phyloP scores from a whole-genome alignment of 1,284 basidiomycete genomes.

The Ganoderma sp. region DNA sequence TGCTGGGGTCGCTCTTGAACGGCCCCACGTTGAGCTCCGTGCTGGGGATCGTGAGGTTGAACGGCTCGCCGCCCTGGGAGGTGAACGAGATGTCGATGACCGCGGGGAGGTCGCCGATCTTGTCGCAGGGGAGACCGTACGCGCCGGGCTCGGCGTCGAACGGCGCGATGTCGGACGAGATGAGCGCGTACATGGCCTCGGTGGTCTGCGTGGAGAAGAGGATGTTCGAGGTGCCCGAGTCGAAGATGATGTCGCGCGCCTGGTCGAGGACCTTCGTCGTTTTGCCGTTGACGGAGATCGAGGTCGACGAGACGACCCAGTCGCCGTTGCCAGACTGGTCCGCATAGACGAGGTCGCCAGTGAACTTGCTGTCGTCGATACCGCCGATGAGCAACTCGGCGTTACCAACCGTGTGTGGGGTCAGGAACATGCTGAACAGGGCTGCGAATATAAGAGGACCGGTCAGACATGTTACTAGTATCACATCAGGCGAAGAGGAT shows the following conservation, averaged over 20 bases:
- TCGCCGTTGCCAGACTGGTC: conserved; percentile 43
- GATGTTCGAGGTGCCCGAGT: conserved; percentile 62
- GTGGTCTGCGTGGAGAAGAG: conserved; percentile 55
- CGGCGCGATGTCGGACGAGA: conserved; percentile 60
- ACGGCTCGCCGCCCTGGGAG: conserved; percentile 49
- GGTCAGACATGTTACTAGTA: neutral
- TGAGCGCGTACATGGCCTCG: conserved; percentile 61
- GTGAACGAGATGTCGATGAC: conserved; percentile 58
- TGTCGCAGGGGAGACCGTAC: conserved; percentile 58
- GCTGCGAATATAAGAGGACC: conserved; percentile 38
- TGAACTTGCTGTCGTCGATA: conserved; percentile 57
- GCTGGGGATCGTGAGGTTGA: conserved; percentile 62
- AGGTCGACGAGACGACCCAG: conserved; percentile 56
- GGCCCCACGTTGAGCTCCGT: conserved; percentile 61
- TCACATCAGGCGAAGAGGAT: neutral
- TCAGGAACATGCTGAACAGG: conserved; percentile 58
- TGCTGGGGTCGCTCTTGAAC: conserved; percentile 51
- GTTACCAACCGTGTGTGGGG: conserved; percentile 53
- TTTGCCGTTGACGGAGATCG: conserved; percentile 57
- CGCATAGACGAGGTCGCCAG: conserved; percentile 52
- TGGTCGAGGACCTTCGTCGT: conserved; percentile 50
- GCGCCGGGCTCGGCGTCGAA: conserved; percentile 57
- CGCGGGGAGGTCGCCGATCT: conserved; percentile 52
- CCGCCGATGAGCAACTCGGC: conserved; percentile 62
- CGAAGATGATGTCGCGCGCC: conserved; percentile 56